Evolutionary conservation across 2,329 filamentous ascomycete species (phyloP), one percentile per base, ranked within the genome.

Genomic region (Neoscytalidium dimidiatum): DNA sequence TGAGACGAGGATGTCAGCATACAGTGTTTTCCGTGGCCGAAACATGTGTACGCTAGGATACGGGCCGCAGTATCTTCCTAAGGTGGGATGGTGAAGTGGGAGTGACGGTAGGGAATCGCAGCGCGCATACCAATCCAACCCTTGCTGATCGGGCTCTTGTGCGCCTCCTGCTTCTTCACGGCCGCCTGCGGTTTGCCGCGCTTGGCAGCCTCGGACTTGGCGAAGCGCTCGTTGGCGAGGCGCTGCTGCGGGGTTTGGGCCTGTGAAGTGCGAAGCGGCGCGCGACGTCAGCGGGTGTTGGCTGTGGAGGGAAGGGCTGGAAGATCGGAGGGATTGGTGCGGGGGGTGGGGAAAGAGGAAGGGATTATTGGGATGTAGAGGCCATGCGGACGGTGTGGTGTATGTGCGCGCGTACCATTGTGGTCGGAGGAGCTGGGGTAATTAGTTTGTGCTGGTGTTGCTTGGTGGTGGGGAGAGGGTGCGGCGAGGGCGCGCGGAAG

Each of bases 191-290:
- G 78, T 81, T 92, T 92, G 79, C 92, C 92, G 78, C 90, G 90
- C 75, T 89, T 90, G 66, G 83, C 81, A 75, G 90, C 88, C 76
- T 94, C 88, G 62, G 86, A 84, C 76, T 90, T 89, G 70, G 85
- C 88, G 80, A 92, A 96, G 79, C 90, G 90, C 74, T 86, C 86
- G 82, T 95, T 95, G 68, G 90, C 88, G 74, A 88, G 88, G 77
- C 92, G 89, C 83, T 95, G 92, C 79, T 92, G 86, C 71, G 90
- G 91, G 70, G 92, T 95, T 89, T 94, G 91, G 71, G 88, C 90
- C 91, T 93, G 46, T 21, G 35, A 6, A 11, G 29, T 14, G 28
- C 17, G 51, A 23, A 38, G 58, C 26, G 14, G 53, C 33, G 64
- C 14, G 33, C 14, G 29, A 44, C 23, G 19, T 5, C 14, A 17